Evolutionary conservation across 1,284 basidiomycete genomes (phyloP).

Genomic region (Sporisorium graminicola): DNA sequence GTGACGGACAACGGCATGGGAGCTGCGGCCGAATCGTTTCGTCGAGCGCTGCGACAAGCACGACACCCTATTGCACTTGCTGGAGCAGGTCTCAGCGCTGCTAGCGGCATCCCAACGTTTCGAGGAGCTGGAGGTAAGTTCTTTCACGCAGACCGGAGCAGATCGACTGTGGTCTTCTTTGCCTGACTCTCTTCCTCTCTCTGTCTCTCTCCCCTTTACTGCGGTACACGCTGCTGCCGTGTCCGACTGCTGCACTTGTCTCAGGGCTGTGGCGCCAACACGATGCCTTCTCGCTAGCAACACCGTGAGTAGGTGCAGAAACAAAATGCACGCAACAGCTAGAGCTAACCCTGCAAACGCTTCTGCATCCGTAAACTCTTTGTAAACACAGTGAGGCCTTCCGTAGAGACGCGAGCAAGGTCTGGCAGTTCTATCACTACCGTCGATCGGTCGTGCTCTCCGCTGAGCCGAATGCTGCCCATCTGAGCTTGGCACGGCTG

Average conservation of each 20-base stretch:
- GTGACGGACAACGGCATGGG: conserved; percentile 16
- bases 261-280: conserved; percentile 75
- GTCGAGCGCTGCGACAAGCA: conserved; percentile 65
- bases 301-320: conserved; percentile 70
- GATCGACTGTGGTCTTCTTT: no score
- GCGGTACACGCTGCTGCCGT: not conserved
- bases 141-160: not conserved
- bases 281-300: conserved; percentile 75
- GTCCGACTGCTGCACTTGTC: not conserved
- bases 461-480: conserved; percentile 75
- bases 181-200: no score
- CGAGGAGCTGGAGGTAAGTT: conserved; percentile 73
- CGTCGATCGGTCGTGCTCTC: conserved; percentile 73
- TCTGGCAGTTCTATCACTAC: conserved; percentile 79
- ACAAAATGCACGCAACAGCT: not conserved
- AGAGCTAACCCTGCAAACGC: not conserved
- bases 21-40: conserved; percentile 59
- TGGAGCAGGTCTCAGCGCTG: conserved; percentile 76
- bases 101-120: conserved; percentile 76
- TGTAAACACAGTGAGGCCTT: conserved; percentile 72
- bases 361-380: not conserved
- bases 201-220: not conserved
- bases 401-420: conserved; percentile 73
- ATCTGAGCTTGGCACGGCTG: conserved; percentile 74
- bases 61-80: conserved; percentile 75